These are phyloP conservation scores for Aureobasidium uvarum DNA, from an alignment of 2,329 filamentous ascomycete species.

Conservation along the genomic window DNA sequence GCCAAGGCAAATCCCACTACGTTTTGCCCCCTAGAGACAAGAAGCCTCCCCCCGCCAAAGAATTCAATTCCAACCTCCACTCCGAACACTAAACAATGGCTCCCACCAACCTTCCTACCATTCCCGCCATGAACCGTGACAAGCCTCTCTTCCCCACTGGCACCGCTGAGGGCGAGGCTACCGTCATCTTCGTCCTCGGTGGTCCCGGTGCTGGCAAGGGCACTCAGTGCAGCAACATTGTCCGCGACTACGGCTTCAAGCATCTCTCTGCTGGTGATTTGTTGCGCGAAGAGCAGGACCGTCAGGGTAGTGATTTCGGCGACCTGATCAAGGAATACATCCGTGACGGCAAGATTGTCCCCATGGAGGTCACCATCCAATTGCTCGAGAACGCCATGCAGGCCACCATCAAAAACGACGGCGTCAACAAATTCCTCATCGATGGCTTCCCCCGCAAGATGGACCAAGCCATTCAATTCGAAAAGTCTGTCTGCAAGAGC, in stretches of 20 bases:
- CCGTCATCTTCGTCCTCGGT: constrained; percentile 95
- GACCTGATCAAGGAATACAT: constrained; percentile 92
- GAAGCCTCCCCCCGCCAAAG: constrained; percentile 19
- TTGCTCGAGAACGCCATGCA: constrained; percentile 92
- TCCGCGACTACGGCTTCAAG: constrained; percentile 82
- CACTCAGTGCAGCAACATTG: constrained; percentile 88
- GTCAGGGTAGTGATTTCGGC: constrained; percentile 82
- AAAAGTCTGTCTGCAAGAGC: constrained; percentile 79
- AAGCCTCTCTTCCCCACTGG: constrained; percentile 69
- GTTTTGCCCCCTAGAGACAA: constrained; percentile 34
- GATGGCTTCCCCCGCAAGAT: constrained; percentile 93
- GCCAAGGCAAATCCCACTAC: constrained; percentile 36
- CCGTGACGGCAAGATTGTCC: constrained; percentile 90
- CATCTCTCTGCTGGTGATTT: constrained; percentile 94
- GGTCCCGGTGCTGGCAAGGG: constrained; percentile 95
- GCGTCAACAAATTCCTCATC: constrained; percentile 70
- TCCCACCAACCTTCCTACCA: constrained; percentile 33
- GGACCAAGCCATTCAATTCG: constrained; percentile 94
- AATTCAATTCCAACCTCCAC: constrained; percentile 23
- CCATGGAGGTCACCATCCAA: constrained; percentile 97
- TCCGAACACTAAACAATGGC: constrained; percentile 34
- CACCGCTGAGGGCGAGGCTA: constrained; percentile 58
- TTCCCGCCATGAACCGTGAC: constrained; percentile 54
- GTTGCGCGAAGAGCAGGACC: constrained; percentile 87
- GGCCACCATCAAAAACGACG: constrained; percentile 58